Evolutionary conservation across 495 filamentous ascomycete genomes (phyloP), one percentile per base, ranked within the genome.

Genomic region (Lasiosphaeria hispida): DNA sequence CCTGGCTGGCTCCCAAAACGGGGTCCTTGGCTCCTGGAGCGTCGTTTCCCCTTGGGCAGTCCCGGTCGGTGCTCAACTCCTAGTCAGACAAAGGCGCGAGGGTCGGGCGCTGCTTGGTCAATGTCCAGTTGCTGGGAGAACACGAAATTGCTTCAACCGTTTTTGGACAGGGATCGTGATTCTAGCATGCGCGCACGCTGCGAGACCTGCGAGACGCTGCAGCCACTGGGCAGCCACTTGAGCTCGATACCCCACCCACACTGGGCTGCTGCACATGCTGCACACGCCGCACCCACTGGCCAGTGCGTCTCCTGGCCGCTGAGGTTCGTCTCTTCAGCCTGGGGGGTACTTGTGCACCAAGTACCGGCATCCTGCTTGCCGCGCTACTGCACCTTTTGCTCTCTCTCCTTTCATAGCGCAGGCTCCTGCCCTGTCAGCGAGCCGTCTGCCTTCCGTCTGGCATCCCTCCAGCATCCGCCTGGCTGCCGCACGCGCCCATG

Each of bases 121-220:
- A 64, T 55, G 48, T 57, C 41, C 54, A 65, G 64, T 63, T 64
- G 68, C 68, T 60, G 52, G 56, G 59, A 62, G 63, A 58, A 65
- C 59, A 65, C 63, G 63, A 71, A 65, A 71, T 69, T 71, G 64
- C 66, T 66, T 62, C 63, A 66, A 61, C 66, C 68, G 68, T 71
- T 69, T 67, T 42, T 55, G 58, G 61, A 64, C 63, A 71, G 60
- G 66, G 68, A 69, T 68, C 55, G 51, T 45, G 59, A 58, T 57
- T 63, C 57, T 43, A 60, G 43, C 63, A 62, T 60, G 65, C 63
- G 65, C 59, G 48, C 49, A 35, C 60, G 57, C 68, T 69, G 68
- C 23, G 23, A 30, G 23, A 30, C 23, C 68, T 69, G 68, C 23
- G 23, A 30, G 23, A 30, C 23, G 23, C 23, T 30, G 23, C 23